Base-by-base conservation (phyloP, 805 yeast genomes). In the Ogataea methylovora region DNA sequence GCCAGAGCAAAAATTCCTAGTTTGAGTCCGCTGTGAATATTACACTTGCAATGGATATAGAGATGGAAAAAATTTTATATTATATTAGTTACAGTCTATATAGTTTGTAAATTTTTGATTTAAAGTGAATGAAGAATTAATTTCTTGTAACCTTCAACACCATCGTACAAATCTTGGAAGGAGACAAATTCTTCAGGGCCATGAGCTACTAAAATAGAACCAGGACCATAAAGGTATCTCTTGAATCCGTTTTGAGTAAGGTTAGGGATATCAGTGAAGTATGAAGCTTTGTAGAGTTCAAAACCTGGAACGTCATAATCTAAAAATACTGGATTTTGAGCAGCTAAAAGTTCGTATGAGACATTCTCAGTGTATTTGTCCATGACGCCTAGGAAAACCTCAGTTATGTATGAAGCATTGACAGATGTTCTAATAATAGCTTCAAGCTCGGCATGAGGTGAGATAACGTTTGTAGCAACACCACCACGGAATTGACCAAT, bases 241-340 rank as follows among this genome's bases (percentile, higher is more conserved):
- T 59, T 63, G 41, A 60, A 62, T 7, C 58, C 58, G 14, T 44
- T 33, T 7, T 45, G 44, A 4, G 43, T 35, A 29, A 73, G 42
- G 34, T 67, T 60, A 11, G 78, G 76, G 32, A 73, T 60, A 44
- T 73, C 79, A 2, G 64, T 59, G 10, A 51, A 46, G 32, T 56
- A 59, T 3, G 59, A 41, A 2, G 60, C 60, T 28, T 55, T 44
- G 33, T 46, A 43, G 2, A 63, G 56, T 4, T 78, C 82, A 44
- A 79, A 80, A 0, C 84, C 85, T n/a, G 76, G 74, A 5, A 79
- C 77, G 7, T 76, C 63, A 50, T 63, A 67, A 48, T 79, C 80
- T 42, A 74, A 61, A 37, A 58, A 60, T 13, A 62, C 63, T 4
- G 80, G 76, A 8, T 25, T 18, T 27, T 43, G 51, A 13, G 24